phyloP scores from a whole-genome alignment of 305 asterid genomes.

The Fraxinus angustifolia region DNA sequence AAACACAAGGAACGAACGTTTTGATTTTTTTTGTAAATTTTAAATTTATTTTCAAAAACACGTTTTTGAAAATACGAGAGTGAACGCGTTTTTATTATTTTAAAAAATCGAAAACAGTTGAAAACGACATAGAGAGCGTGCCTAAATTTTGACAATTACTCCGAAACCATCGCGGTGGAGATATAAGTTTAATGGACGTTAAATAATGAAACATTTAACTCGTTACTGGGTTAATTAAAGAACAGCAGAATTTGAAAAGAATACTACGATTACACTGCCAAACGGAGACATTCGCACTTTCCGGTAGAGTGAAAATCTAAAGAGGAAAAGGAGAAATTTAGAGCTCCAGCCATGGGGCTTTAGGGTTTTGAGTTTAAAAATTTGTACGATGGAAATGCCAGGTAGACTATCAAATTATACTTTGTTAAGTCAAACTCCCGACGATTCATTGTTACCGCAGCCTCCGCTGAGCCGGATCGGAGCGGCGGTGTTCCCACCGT shows the following conservation, averaged over 20 bases:
- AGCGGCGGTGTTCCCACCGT: constrained; percentile 39
- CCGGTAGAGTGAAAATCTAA: neutral
- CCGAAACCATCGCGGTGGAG: neutral
- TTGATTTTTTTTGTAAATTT: no score
- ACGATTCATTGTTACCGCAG: constrained; percentile 15
- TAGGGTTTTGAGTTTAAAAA: constrained; percentile 24
- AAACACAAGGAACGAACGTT: no score
- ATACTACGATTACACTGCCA: neutral
- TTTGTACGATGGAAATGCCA: constrained; percentile 61
- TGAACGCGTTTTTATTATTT: no score
- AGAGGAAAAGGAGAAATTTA: neutral
- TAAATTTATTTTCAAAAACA: no score
- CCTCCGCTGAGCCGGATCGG: constrained; percentile 37
- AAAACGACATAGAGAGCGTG: no score
- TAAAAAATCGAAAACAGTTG: no score
- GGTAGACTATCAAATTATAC: constrained; percentile 75
- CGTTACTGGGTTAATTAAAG: neutral
- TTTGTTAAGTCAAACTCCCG: constrained; percentile 50
- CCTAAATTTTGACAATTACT: no score
- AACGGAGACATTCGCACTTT: neutral
- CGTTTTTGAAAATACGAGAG: no score
- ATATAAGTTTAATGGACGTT: neutral
- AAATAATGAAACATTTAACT: no score
- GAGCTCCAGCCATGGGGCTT: constrained; percentile 25
- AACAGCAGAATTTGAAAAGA: neutral